Percentiles rank a stretch among this genome's conserved stretches.
Conservation (phyloP, 345 rosid species). For the Psidium friedrichsthalianum region DNA sequence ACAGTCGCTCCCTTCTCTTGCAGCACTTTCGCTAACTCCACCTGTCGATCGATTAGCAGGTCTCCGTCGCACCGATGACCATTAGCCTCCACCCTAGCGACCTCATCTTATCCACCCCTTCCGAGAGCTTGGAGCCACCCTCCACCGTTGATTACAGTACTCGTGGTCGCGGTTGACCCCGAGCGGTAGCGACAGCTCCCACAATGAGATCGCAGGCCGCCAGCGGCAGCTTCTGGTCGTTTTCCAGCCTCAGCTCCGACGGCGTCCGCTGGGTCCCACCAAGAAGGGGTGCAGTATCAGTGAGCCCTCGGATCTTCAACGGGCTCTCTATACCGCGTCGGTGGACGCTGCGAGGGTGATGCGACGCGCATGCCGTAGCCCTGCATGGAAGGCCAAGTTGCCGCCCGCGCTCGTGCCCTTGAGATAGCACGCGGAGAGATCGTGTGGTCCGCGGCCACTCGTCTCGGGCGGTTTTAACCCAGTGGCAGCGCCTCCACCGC, state of each 20-base stretch:
- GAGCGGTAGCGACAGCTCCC: constrained; percentile 41
- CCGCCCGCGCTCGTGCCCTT: constrained; percentile 60
- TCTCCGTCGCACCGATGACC: constrained; percentile 12
- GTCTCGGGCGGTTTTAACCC: constrained; percentile 16
- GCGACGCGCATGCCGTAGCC: constrained; percentile 12
- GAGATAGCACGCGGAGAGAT: constrained; percentile 21
- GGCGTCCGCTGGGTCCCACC: constrained; percentile 26
- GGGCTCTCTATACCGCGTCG: too few species aligned
- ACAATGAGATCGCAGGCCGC: constrained; percentile 25
- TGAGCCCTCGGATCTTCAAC: constrained; percentile 51
- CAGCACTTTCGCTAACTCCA: constrained; percentile 22
- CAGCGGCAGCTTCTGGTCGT: constrained; percentile 18
- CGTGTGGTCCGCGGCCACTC: constrained; percentile 27
- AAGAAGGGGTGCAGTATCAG: constrained; percentile 54
- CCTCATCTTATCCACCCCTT: neutral
- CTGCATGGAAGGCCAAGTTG: constrained; percentile 43
- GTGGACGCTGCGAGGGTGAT: constrained; percentile 1
- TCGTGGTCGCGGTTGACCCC: constrained; percentile 49
- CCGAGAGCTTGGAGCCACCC: constrained; percentile 12
- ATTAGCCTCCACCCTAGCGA: constrained; percentile 21
- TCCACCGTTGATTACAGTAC: constrained; percentile 39
- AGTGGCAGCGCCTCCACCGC: constrained; percentile 31
- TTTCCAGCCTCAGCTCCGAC: constrained; percentile 28
- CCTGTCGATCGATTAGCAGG: constrained; percentile 47
- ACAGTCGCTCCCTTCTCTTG: constrained; percentile 28